Evolutionary conservation across 805 yeast genomes (phyloP).

Genomic region (Yamadazyma paraphyllophila): DNA sequence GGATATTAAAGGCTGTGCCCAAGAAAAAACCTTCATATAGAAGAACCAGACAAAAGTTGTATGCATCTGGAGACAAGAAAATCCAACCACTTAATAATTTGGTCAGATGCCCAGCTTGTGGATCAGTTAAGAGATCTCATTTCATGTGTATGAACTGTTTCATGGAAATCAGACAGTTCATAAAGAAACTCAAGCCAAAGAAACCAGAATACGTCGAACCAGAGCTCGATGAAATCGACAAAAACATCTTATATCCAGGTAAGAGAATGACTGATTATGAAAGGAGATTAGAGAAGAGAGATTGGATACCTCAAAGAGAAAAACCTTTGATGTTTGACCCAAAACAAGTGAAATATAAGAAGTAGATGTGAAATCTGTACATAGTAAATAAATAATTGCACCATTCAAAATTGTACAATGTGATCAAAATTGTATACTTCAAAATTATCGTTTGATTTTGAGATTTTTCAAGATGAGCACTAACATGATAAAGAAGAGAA

Average conservation of each 20-base stretch:
- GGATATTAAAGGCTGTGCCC: slow-evolving; percentile 79
- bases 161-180: slow-evolving; percentile 69
- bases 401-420: neutral
- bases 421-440: neutral
- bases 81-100: slow-evolving; percentile 70
- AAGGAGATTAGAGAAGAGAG: slow-evolving; percentile 33
- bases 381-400: slow-evolving; percentile 1
- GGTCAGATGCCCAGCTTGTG: slow-evolving; percentile 94
- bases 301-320: slow-evolving; percentile 45
- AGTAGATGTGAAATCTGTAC: slow-evolving; percentile 6
- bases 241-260: slow-evolving; percentile 70
- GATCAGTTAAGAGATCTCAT: slow-evolving; percentile 86
- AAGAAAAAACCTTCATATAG: slow-evolving; percentile 89
- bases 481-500: slow-evolving; percentile 7
- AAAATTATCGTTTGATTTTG: neutral
- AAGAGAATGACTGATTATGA: slow-evolving; percentile 45
- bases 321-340: slow-evolving; percentile 36
- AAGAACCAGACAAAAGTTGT: slow-evolving; percentile 78
- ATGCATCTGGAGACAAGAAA: slow-evolving; percentile 82
- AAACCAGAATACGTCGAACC: slow-evolving; percentile 6
- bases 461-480: slow-evolving; percentile 7
- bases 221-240: slow-evolving; percentile 45
- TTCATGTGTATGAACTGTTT: slow-evolving; percentile 92
- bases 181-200: slow-evolving; percentile 52
- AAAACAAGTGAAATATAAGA: slow-evolving; percentile 21